Evolutionary conservation across 352 stramenopile genomes (phyloP), one percentile per base, ranked within the genome.

Genomic region (Elongisporangium prolatum): DNA sequence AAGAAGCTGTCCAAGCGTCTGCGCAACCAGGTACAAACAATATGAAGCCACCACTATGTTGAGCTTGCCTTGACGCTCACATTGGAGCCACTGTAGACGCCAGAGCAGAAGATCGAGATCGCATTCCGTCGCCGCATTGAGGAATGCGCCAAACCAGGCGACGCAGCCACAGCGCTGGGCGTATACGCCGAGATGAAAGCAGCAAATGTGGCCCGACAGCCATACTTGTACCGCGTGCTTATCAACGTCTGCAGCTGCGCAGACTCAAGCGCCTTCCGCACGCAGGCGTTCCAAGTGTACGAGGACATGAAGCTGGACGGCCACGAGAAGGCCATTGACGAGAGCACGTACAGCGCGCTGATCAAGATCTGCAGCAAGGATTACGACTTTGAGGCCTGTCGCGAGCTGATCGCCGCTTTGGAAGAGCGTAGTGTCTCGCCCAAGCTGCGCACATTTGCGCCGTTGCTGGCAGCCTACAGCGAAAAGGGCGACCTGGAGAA

Each of bases 321-420:
- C 28, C 25, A 57, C 16, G 21, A 22, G 22, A 17, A 52, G 5
- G 54, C 59, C 17, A 64, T 83, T 11, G 74, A 84, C 21, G 85
- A 94, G 60, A 79, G 71, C 14, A 83, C 79, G 24, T 89, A 85
- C 65, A 93, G 75, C 58, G 80, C 85, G 21, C 69, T 94, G 50
- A 67, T 93, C 56, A 91, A 91, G 55, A 63, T 94, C 10, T 92
- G 79, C 60, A 75, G 69, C 60, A 82, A 84, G 50, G 72, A 72
- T 9, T 57, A 71, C 22, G 72, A 91, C 53, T 92, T 88, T 61
- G 68, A 71, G 4, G 64, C 62, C 20, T 85, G 77, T 49, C 61
- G 79, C 17, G 57, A 55, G 8, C 67, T 95, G 22, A 58, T 95
- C 22, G 60, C 64, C 4, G 68, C 78, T 14, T 70, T 95, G 69